Evolutionary conservation across 441 rosid species (phyloP), one percentile per base, ranked within the genome.

Genomic region (Pelargonium australe): DNA sequence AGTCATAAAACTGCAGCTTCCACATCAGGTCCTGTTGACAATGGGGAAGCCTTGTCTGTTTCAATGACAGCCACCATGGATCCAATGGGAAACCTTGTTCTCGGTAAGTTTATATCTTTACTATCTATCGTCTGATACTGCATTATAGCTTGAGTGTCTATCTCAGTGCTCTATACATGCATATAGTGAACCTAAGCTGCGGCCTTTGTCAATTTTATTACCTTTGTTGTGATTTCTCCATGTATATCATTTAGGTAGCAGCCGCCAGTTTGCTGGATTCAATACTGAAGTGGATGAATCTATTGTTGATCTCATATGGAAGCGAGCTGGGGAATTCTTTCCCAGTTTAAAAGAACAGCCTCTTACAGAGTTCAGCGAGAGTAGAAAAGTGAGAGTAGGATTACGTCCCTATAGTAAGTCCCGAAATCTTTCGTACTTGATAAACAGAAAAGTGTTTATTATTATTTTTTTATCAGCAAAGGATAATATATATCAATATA

Each of bases 351-450:
- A 77, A 64, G 90, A 81, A 49, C 73, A 75, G 16, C 57, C 83
- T 63, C 84, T 87, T 5, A 67, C 74, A 47, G 86, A 86, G 72
- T 72, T 86, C 45, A 74, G 78, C 23, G 57, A 68, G 70, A 75
- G 77, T 75, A 78, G 89, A 79, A 84, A 88, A 82, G 91, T 88
- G 85, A 93, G 97, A 80, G 80, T 93, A 11, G 97, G 98, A 57
- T 83, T 93, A 71, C 97, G 97, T 64, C 96, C 96, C 69, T 93
- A 85, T 83, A 88, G 98, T 89, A 85, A 90, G 98, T 75, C 13
- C 19, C 7, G 12, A 63, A 60, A 14, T 49, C 25, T 23, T 55
- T 41, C 68, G 4, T 66, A 47, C 41, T 67, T 74, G 14, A 70
- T 25, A 63, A 49, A 31, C 60, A 49, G 61, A 57, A 11, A 45